phyloP scores from a whole-genome alignment of 2,329 filamentous ascomycete species.

The Neocucurbitaria cava region DNA sequence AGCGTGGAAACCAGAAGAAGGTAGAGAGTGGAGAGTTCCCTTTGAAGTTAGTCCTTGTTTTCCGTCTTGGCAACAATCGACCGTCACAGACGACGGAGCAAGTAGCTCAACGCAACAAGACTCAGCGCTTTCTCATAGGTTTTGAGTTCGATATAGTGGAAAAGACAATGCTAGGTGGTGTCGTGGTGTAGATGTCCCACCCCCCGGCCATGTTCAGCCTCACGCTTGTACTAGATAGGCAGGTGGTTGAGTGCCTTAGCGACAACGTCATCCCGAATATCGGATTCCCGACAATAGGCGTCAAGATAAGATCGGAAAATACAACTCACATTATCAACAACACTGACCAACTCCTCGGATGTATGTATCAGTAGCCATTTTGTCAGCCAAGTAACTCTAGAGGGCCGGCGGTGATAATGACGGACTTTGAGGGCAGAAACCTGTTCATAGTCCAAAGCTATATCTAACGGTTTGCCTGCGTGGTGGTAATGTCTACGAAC shows the following conservation, averaged over 20 bases:
- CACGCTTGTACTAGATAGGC: slow-evolving; percentile 16
- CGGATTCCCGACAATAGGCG: slow-evolving; percentile 11
- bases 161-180: too few relatives aligned
- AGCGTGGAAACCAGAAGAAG: too few relatives aligned
- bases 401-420: slow-evolving; percentile 6
- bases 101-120: too few relatives aligned
- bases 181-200: too few relatives aligned
- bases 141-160: too few relatives aligned
- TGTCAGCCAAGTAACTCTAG: slow-evolving; percentile 2
- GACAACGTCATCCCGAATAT: slow-evolving; percentile 33
- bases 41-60: too few relatives aligned
- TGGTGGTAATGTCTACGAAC: neutral
- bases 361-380: neutral
- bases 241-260: slow-evolving; percentile 21
- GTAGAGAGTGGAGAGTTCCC: too few relatives aligned
- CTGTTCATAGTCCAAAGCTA: neutral
- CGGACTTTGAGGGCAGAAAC: neutral
- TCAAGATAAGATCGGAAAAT: slow-evolving; percentile 23
- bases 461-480: slow-evolving; percentile 1
- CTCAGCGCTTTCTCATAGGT: too few relatives aligned
- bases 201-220: too few relatives aligned
- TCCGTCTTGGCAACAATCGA: neutral
- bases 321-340: slow-evolving; percentile 16
- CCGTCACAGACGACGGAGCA: too few relatives aligned
- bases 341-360: slow-evolving; percentile 12